Evolutionary conservation across 495 filamentous ascomycete genomes (phyloP), one percentile per base, ranked within the genome.

Genomic region (Sphaerosporella brunnea): DNA sequence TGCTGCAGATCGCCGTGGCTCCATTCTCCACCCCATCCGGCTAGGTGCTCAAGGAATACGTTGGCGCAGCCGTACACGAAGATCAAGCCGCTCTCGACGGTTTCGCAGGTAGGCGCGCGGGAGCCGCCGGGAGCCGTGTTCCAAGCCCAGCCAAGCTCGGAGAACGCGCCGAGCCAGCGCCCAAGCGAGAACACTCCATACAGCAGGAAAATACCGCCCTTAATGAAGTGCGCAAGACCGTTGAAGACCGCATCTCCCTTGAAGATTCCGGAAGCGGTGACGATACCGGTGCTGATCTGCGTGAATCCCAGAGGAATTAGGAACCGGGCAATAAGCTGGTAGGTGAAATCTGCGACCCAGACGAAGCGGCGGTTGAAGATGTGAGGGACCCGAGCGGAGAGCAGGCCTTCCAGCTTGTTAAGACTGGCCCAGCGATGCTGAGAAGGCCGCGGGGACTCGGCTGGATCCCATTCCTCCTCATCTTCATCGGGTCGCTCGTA

Each of bases 131-230:
- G 86, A 48, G 80, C 80, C 45, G 86, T 63, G 54, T 97, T 95
- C 90, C 90, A 97, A 0, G 84, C 72, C 90, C 90, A 97, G 50
- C 90, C 90, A 44, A 88, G 72, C 41, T 93, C 83, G 36, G 81
- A 77, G 65, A 90, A 97, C 65, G 80, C 79, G 15, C 90, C 90
- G 53, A 86, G 74, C 77, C 82, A 93, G 16, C 90, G 82, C 13
- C 84, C 84, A 16, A 97, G 73, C 0, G 84, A 90, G 23, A 96
- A 63, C 10, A 93, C 60, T 15, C 90, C 90, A 50, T 94, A 85
- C 80, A 84, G 84, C 64, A 95, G 83, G 66, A 97, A 97, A 48
- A 96, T 82, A n/a, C 84, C 84, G 45, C 88, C 90, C 60, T 96
- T 97, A 62, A 95, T 82, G 64, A 82, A 92, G 63, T 96, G 90